Percentiles rank a stretch among this genome's conserved stretches.
These are phyloP conservation scores for Candida sakaeoensis DNA, from an alignment of 805 yeast genomes.

Conservation along the genomic window DNA sequence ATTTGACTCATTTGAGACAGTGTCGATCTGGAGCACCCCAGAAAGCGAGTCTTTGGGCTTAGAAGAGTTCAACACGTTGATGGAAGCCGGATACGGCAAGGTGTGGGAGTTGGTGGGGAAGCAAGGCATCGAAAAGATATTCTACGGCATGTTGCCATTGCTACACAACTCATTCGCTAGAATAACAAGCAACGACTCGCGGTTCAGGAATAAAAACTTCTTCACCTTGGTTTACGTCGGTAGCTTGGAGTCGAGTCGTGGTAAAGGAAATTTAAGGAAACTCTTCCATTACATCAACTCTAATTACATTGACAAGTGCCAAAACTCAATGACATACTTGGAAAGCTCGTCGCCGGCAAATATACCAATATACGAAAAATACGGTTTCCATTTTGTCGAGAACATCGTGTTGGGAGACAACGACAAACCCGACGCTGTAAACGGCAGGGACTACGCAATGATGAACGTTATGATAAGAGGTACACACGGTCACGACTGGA, in stretches of 20 bases:
- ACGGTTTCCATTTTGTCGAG: constrained; percentile 47
- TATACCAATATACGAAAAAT: constrained; percentile 50
- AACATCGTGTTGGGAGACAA: constrained; percentile 45
- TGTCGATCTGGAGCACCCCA: constrained; percentile 52
- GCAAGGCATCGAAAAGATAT: constrained; percentile 47
- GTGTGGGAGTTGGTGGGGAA: constrained; percentile 48
- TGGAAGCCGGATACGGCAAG: constrained; percentile 50
- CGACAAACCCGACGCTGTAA: constrained; percentile 19
- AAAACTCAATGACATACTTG: constrained; percentile 41
- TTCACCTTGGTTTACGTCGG: constrained; percentile 48
- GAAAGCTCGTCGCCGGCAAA: constrained; percentile 46
- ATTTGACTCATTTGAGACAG: constrained; percentile 45
- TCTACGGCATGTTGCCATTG: constrained; percentile 48
- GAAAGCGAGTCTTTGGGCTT: constrained; percentile 37
- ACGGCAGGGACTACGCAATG: constrained; percentile 37
- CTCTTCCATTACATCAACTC: constrained; percentile 48
- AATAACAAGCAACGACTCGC: constrained; percentile 39
- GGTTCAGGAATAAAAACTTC: constrained; percentile 32
- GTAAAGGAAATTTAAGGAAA: constrained; percentile 52
- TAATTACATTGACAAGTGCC: constrained; percentile 40
- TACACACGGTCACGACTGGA: constrained; percentile 33
- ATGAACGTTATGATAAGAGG: constrained; percentile 46
- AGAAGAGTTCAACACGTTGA: constrained; percentile 44
- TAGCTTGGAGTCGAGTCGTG: constrained; percentile 43
- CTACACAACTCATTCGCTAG: constrained; percentile 46